Conservation (phyloP, 345 rosid species). For the Limnanthes douglasii region DNA sequence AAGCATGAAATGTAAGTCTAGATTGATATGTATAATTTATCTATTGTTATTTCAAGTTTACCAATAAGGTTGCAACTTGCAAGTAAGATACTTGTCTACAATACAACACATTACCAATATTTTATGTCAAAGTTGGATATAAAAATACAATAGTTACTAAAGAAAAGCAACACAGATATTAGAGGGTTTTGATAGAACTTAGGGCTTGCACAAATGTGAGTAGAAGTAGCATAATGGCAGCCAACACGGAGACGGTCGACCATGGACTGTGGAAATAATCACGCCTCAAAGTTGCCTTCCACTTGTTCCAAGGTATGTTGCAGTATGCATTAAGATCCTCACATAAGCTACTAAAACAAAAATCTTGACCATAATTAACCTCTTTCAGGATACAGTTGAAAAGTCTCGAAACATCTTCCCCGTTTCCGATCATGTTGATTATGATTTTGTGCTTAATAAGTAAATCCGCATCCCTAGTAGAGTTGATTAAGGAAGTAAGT, state of each 20-base stretch:
- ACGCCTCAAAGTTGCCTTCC: constrained; percentile 9
- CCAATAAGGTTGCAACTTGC: no score
- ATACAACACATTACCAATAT: no score
- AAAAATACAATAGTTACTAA: no score
- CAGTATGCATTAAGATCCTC: constrained; percentile 9
- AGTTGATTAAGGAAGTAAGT: constrained; percentile 8
- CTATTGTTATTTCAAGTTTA: no score
- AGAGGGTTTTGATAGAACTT: constrained; percentile 8
- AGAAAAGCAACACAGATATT: no score
- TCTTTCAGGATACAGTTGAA: constrained; percentile 9
- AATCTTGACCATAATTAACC: constrained; percentile 1
- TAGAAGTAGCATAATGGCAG: constrained; percentile 11
- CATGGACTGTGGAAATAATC: constrained; percentile 14
- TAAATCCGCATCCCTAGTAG: constrained; percentile 9
- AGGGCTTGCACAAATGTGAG: constrained; percentile 9
- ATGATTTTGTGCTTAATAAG: constrained; percentile 10
- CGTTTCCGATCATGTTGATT: constrained; percentile 5
- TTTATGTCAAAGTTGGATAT: no score
- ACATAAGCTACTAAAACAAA: constrained; percentile 1
- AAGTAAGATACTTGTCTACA: no score
- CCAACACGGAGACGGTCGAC: constrained; percentile 10
- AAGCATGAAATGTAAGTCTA: no score
- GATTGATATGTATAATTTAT: no score
- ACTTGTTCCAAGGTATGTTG: constrained; percentile 11
- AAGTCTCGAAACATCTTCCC: constrained; percentile 12